phyloP scores from a whole-genome alignment of 805 yeast genomes.

The Pichia eremophila region DNA sequence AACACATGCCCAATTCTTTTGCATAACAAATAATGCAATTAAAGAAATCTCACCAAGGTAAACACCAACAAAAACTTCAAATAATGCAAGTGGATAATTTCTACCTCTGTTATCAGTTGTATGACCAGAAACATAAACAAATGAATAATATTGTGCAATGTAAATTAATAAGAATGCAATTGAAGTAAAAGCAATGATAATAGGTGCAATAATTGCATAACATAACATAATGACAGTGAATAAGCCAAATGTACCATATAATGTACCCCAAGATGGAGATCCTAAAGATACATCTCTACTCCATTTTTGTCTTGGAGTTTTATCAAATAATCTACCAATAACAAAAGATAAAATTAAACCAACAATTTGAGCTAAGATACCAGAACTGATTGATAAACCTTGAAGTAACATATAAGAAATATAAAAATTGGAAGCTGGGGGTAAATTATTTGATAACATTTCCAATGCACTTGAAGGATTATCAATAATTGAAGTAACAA shows the following conservation, averaged over 20 bases:
- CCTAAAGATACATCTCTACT: slow-evolving; percentile 55
- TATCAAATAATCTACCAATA: slow-evolving; percentile 63
- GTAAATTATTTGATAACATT: slow-evolving; percentile 66
- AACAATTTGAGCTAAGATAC: slow-evolving; percentile 65
- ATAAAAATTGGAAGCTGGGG: slow-evolving; percentile 87
- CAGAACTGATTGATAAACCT: slow-evolving; percentile 74
- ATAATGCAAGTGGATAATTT: slow-evolving; percentile 61
- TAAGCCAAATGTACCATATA: slow-evolving; percentile 70
- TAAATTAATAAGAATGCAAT: slow-evolving; percentile 49
- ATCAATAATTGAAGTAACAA: slow-evolving; percentile 57
- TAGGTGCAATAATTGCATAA: slow-evolving; percentile 74
- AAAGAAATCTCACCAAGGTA: slow-evolving; percentile 65
- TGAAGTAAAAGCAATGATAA: slow-evolving; percentile 57
- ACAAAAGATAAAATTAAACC: slow-evolving; percentile 62
- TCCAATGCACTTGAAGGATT: slow-evolving; percentile 67
- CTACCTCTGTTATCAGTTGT: slow-evolving; percentile 61
- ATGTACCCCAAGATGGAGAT: slow-evolving; percentile 70
- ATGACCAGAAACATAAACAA: slow-evolving; percentile 55
- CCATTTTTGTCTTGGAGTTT: slow-evolving; percentile 92
- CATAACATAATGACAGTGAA: slow-evolving; percentile 63
- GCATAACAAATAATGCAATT: slow-evolving; percentile 64
- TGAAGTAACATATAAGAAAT: slow-evolving; percentile 72
- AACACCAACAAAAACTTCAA: slow-evolving; percentile 62
- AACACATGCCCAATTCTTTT: slow-evolving; percentile 71
- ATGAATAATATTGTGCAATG: slow-evolving; percentile 52